phyloP scores from a whole-genome alignment of 2,329 filamentous ascomycete species.

The Alternaria arborescens region DNA sequence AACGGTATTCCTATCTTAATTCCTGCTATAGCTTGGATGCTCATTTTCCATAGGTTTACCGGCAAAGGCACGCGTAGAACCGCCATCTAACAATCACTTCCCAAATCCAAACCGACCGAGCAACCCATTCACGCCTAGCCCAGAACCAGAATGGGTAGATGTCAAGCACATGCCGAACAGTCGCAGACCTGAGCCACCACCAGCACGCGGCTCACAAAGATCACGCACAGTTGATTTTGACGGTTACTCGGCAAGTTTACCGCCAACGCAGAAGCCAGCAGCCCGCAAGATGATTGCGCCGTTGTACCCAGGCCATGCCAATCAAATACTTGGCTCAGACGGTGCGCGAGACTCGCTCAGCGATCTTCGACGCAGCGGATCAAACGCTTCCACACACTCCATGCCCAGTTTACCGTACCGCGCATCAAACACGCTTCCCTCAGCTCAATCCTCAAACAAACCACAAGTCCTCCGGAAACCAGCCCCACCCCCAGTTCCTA shows the following conservation, averaged over 20 bases:
- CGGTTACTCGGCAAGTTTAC: slow-evolving; percentile 33
- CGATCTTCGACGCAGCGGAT: slow-evolving; percentile 35
- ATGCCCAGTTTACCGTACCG: slow-evolving; percentile 34
- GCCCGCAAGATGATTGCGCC: slow-evolving; percentile 46
- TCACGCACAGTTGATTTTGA: slow-evolving; percentile 45
- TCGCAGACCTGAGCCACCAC: slow-evolving; percentile 42
- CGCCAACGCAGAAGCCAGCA: slow-evolving; percentile 24
- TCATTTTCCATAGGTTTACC: slow-evolving; percentile 65
- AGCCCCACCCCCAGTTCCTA: slow-evolving; percentile 44
- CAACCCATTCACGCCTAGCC: slow-evolving; percentile 80
- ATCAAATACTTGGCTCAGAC: slow-evolving; percentile 34
- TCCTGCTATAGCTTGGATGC: slow-evolving; percentile 31
- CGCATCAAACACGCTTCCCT: slow-evolving; percentile 17
- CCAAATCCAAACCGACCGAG: slow-evolving; percentile 77
- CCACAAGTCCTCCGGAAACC: slow-evolving; percentile 45
- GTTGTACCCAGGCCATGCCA: slow-evolving; percentile 32
- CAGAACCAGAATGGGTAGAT: slow-evolving; percentile 85
- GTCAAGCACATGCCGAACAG: slow-evolving; percentile 40
- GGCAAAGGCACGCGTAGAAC: slow-evolving; percentile 74
- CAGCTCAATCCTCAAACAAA: slow-evolving; percentile 20
- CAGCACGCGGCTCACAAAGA: slow-evolving; percentile 41
- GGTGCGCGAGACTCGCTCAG: slow-evolving; percentile 26
- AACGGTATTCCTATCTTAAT: slow-evolving; percentile 66
- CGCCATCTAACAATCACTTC: slow-evolving; percentile 69
- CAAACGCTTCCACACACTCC: slow-evolving; percentile 42